Base-by-base conservation (phyloP, 495 filamentous ascomycete species). In the Talaromyces stipitatus region DNA sequence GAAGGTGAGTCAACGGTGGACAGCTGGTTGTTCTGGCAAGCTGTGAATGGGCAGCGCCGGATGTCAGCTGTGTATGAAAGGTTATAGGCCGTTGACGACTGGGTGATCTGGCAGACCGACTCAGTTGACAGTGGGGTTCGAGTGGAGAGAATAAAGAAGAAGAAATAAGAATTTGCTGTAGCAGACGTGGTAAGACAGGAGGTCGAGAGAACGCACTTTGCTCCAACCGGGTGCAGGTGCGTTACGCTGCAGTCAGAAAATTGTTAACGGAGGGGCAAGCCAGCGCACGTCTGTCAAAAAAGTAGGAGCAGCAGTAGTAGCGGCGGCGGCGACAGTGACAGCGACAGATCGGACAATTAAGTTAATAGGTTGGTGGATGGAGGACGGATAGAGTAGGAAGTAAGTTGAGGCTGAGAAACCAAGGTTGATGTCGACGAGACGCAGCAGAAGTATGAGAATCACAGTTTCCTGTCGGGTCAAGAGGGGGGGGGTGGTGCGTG, bases 31-130 rank as follows among this genome's bases (percentile, higher is more conserved):
- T 18, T 56, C 54, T 56, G 54, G 54, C 54, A 46, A 24, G 36
- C 54, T 56, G 54, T 56, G 38, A 56, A 48, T 56, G 36, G 54
- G 43, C 36, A 26, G 20, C 26, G 33, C 20, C 26, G 36, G 54
- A 4, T 56, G 54, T 18, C 33, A 20, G 54, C 38, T 18, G 54
- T 9, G 28, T 20, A 48, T 16, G 26, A 16, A 27, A 22, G 33
- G 20, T 22, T 22, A 26, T 24, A 16, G 23, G 53, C 23, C 23
- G 53, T 27, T 32, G 26, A 32, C 38, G 53, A 23, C 20, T 56
- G 54, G 24, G 16, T 56, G 54, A 51, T 51, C 55, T 50, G 55
- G 46, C 43, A 50, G 46, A 36, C 46, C 24, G 55, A 57, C 55
- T 41, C 30, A 16, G 22, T 55, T 30, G 23, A 18, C 52, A 45